Conservation (phyloP, 345 rosid genomes). For the Acer saccharum region DNA sequence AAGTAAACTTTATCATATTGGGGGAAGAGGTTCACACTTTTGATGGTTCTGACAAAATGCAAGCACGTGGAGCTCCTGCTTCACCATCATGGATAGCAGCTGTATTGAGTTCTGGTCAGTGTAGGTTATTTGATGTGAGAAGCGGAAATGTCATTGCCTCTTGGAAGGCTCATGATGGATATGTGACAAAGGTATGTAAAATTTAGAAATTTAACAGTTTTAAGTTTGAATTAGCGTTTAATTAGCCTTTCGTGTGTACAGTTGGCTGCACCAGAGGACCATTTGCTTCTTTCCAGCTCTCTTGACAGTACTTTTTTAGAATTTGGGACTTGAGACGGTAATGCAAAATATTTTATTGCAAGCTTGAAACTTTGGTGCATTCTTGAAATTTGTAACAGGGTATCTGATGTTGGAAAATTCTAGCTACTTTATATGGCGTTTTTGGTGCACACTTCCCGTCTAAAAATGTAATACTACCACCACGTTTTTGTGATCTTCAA, state of each 20-base stretch:
- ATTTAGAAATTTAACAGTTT: background rate
- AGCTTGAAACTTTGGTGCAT: background rate
- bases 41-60: constrained; percentile 47
- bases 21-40: background rate
- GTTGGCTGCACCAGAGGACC: constrained; percentile 81
- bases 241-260: constrained; percentile 35
- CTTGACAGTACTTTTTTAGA: constrained; percentile 65
- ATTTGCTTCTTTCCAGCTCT: constrained; percentile 92
- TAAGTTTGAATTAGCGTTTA: constrained; percentile 4
- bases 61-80: constrained; percentile 46
- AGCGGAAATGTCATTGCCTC: constrained; percentile 65
- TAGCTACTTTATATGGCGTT: no score
- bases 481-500: background rate
- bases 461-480: background rate
- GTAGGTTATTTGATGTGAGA: constrained; percentile 76
- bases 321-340: constrained; percentile 94
- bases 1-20: background rate
- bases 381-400: background rate
- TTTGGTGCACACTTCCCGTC: no score
- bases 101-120: constrained; percentile 88
- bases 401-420: no score
- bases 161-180: constrained; percentile 95
- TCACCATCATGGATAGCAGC: constrained; percentile 81
- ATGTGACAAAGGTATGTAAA: constrained; percentile 68
- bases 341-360: background rate